Evolutionary conservation across 345 rosid species (phyloP).

Genomic region (Garcia nutans): DNA sequence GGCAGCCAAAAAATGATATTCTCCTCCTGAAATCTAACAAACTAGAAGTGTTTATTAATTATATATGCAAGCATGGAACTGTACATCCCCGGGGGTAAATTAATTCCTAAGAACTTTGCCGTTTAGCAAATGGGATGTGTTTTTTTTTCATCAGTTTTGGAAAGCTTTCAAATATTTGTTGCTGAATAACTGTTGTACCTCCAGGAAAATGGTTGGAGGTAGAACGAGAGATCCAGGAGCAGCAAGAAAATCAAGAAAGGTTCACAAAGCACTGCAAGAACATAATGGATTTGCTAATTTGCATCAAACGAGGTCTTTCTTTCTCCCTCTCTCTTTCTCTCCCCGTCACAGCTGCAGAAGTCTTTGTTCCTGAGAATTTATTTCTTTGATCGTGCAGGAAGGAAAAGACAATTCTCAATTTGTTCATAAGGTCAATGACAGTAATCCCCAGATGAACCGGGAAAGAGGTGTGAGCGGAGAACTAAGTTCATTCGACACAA

Average conservation of each 20-base stretch:
- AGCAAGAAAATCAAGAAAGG: slow-evolving; percentile 45
- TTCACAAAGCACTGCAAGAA: slow-evolving; percentile 38
- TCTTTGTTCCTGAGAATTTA: slow-evolving; percentile 3
- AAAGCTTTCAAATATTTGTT: neutral
- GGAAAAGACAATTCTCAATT: slow-evolving; percentile 25
- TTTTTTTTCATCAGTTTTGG: neutral
- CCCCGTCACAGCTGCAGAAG: neutral
- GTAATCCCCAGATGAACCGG: slow-evolving; percentile 3
- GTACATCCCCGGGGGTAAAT: neutral
- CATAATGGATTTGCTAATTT: slow-evolving; percentile 27
- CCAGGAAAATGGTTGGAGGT: slow-evolving; percentile 52
- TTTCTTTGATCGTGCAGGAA: slow-evolving; percentile 35
- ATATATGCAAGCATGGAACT: neutral
- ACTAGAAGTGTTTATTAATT: neutral
- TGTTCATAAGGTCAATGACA: slow-evolving; percentile 15
- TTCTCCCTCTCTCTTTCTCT: slow-evolving; percentile 1
- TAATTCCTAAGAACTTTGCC: neutral
- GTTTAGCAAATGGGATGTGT: neutral
- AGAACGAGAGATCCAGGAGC: slow-evolving; percentile 43
- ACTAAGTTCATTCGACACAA: slow-evolving; percentile 30
- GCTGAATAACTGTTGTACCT: slow-evolving; percentile 11
- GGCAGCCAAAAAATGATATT: neutral
- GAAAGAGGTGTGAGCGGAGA: slow-evolving; percentile 23
- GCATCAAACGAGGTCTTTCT: slow-evolving; percentile 39
- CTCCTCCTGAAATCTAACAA: neutral